phyloP scores from a whole-genome alignment of 257 asterid species.

The Lithospermum erythrorhizon region DNA sequence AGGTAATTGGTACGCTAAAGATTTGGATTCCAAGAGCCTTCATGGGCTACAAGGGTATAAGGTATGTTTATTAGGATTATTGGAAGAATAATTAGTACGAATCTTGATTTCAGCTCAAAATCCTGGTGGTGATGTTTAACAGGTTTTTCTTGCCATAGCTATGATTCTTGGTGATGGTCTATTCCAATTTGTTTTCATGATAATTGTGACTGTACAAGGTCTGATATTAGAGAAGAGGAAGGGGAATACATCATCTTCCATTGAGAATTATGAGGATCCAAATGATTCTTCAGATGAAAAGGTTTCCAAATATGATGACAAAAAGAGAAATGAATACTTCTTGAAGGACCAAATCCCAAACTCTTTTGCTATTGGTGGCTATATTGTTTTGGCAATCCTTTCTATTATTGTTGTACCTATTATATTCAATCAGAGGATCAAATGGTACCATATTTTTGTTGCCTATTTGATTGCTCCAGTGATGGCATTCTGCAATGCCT shows the following conservation, averaged over 20 bases:
- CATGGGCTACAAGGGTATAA: conserved; percentile 64
- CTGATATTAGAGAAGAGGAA: conserved; percentile 7
- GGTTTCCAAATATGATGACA: conserved; percentile 19
- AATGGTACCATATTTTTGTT: no score
- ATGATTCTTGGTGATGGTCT: conserved; percentile 77
- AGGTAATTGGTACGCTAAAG: conserved; percentile 44
- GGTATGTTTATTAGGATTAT: conserved; percentile 12
- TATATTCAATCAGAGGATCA: no score
- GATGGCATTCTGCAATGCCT: background rate
- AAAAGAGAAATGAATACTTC: conserved; percentile 30
- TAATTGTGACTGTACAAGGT: conserved; percentile 14
- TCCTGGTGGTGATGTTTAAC: no score
- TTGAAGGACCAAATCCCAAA: conserved; percentile 51
- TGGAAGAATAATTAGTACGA: background rate
- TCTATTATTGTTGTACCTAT: conserved; percentile 26
- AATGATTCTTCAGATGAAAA: conserved; percentile 5
- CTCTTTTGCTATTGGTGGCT: conserved; percentile 28
- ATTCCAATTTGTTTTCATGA: conserved; percentile 49
- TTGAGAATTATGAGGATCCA: background rate
- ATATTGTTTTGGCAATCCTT: conserved; percentile 21
- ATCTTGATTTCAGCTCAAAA: no score
- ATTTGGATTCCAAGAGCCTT: conserved; percentile 22
- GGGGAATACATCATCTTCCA: background rate
- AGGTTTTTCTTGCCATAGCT: conserved; percentile 64
- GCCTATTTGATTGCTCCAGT: no score